phyloP scores from a whole-genome alignment of 2,329 filamentous ascomycete genomes.

The Neonectria ditissima region DNA sequence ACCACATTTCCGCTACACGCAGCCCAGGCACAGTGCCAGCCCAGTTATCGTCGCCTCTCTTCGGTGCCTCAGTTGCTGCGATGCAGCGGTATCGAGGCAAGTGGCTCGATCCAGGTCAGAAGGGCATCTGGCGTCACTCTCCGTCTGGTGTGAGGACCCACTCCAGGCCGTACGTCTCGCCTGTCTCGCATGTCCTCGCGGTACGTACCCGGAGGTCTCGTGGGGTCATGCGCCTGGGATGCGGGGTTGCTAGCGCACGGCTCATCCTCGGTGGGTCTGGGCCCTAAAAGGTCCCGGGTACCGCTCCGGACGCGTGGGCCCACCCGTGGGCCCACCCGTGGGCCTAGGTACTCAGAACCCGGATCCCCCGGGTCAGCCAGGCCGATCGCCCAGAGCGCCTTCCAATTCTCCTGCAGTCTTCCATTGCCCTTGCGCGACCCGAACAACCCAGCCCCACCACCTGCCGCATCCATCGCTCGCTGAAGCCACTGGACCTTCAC shows the following conservation, averaged over 20 bases:
- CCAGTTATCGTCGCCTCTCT: slow-evolving; percentile 6
- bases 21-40: neutral
- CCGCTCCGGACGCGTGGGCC: slow-evolving; percentile 16
- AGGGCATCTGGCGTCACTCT: slow-evolving; percentile 33
- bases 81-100: slow-evolving; percentile 14
- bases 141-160: slow-evolving; percentile 39
- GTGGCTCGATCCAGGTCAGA: slow-evolving; percentile 39
- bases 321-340: slow-evolving; percentile 17
- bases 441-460: slow-evolving; percentile 9
- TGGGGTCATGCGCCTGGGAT: slow-evolving; percentile 38
- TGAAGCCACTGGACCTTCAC: slow-evolving; percentile 3
- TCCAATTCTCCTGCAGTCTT: neutral
- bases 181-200: slow-evolving; percentile 27
- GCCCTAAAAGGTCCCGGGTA: slow-evolving; percentile 28
- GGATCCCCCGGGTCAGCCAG: slow-evolving; percentile 22
- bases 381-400: slow-evolving; percentile 25
- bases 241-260: slow-evolving; percentile 37
- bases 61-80: slow-evolving; percentile 13
- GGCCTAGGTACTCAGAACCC: slow-evolving; percentile 30
- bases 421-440: slow-evolving; percentile 7
- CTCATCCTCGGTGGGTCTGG: slow-evolving; percentile 29
- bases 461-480: slow-evolving; percentile 19
- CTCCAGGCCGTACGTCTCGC: slow-evolving; percentile 32
- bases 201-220: slow-evolving; percentile 31
- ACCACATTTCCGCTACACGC: neutral